These are phyloP conservation scores for Hippophae tibetana DNA, from an alignment of 306 rosid genomes.

Conservation along the genomic window DNA sequence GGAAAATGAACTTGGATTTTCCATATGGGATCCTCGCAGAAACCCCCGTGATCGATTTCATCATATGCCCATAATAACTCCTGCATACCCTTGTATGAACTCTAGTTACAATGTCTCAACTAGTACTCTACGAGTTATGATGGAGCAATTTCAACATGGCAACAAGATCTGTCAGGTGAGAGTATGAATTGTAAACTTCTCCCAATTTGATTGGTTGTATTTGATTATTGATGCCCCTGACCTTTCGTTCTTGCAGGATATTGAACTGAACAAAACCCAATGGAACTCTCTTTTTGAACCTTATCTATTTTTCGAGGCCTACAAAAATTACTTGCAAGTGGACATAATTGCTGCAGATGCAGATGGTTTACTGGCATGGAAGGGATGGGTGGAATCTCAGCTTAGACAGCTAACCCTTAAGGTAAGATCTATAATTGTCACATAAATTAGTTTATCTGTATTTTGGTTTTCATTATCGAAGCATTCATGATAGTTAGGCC, in stretches of 20 bases:
- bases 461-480: conserved; percentile 7
- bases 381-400: conserved; percentile 97
- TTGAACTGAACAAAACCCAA: conserved; percentile 72
- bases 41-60: conserved; percentile 77
- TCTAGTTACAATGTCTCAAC: conserved; percentile 94
- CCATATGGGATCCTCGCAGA: conserved; percentile 93
- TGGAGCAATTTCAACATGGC: conserved; percentile 76
- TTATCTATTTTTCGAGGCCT: conserved; percentile 72
- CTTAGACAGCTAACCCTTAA: conserved; percentile 79
- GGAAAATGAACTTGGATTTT: conserved; percentile 82
- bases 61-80: conserved; percentile 94
- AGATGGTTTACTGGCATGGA: conserved; percentile 79
- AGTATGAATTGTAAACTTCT: conserved; percentile 1
- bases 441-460: not conserved
- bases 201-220: not conserved
- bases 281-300: conserved; percentile 89
- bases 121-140: conserved; percentile 97
- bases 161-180: conserved; percentile 77
- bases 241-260: conserved; percentile 51
- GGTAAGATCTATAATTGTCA: conserved; percentile 31
- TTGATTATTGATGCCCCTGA: conserved; percentile 2
- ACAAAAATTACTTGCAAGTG: conserved; percentile 91
- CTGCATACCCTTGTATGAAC: conserved; percentile 99
- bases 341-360: conserved; percentile 73
- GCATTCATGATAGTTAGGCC: conserved; percentile 12